Evolutionary conservation across 2,329 filamentous ascomycete genomes (phyloP).

Genomic region (Talaromyces sp.): DNA sequence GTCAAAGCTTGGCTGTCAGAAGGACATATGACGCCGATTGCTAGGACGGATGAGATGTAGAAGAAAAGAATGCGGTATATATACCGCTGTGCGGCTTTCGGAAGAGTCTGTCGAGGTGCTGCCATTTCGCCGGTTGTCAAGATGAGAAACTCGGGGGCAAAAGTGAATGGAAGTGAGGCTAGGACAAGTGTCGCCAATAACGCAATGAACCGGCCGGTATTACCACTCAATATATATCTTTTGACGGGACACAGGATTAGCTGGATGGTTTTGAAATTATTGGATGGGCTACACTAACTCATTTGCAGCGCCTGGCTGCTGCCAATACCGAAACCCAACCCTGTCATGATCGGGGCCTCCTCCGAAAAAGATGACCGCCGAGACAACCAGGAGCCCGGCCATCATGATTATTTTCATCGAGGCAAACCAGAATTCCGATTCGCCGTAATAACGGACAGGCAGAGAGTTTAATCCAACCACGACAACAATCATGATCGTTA

Average conservation of each 20-base stretch:
- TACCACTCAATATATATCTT: slow-evolving; percentile 19
- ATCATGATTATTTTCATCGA: slow-evolving; percentile 49
- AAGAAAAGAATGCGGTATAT: slow-evolving; percentile 60
- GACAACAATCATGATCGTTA: slow-evolving; percentile 56
- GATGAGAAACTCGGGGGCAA: slow-evolving; percentile 37
- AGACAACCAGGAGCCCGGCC: slow-evolving; percentile 48
- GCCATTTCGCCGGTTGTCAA: slow-evolving; percentile 56
- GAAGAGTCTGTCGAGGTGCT: slow-evolving; percentile 54
- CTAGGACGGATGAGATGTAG: slow-evolving; percentile 54
- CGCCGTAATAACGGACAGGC: slow-evolving; percentile 48
- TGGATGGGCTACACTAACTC: background rate
- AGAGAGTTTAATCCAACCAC: slow-evolving; percentile 49
- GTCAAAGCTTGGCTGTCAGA: slow-evolving; percentile 46
- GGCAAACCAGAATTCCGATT: slow-evolving; percentile 53
- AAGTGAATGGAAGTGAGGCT: background rate
- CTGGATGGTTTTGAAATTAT: too few relatives aligned
- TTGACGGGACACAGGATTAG: too few relatives aligned
- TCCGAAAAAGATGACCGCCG: slow-evolving; percentile 53
- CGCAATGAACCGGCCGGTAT: background rate
- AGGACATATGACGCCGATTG: slow-evolving; percentile 58
- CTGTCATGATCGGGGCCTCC: slow-evolving; percentile 45
- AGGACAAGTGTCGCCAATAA: background rate
- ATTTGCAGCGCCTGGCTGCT: slow-evolving; percentile 36
- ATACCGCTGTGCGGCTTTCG: slow-evolving; percentile 55
- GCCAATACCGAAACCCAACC: slow-evolving; percentile 50